Base-by-base conservation (phyloP, 352 stramenopile species). In the Pythium aristosporum region DNA sequence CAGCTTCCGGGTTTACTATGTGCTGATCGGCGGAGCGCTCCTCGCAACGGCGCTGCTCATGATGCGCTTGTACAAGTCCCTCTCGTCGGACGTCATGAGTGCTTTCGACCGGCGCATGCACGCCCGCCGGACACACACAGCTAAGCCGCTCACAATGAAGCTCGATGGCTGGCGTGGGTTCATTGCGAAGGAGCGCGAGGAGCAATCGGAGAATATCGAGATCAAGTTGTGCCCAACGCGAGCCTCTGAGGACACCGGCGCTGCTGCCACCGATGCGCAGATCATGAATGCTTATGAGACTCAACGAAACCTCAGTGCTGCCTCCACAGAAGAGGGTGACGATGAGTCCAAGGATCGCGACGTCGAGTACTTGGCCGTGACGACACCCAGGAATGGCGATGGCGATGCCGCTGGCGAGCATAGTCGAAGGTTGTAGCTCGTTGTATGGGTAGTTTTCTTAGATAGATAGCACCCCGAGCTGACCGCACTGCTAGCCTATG, bases 161-260 rank as follows among this genome's bases (percentile, higher is more conserved):
- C 63, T 79, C 16, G 66, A 76, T 28, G 69, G 64, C 41, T 79
- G 72, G 72, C 63, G 66, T n/a, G 57, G 64, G 15, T 60, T 69
- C 21, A 63, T 65, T 32, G 20, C 52, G 23, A 37, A 63, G 28
- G 61, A 68, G 18, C 58, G 69, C 34, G 47, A 46, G 43, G 58
- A 57, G 10, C 37, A 61, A 21, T 54, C 71, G n/a, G 57, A 52
- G 0, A 48, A 63, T 25, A 11, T 70, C 15, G 72, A 75, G 56
- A 60, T 79, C 57, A 68, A 70, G 55, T 57, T 46, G 28, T 79
- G 72, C 49, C 69, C 56, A 1, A 55, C 44, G 30, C 56, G 56
- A 6, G 16, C 32, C 8, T 63, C 56, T 7, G 50, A 57, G 5
- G 32, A 53, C 10, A 20, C 44, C 28, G 12, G n/a, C 7, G n/a